phyloP scores from a whole-genome alignment of 768 basidiomycete species.

The Kwoniella pini region DNA sequence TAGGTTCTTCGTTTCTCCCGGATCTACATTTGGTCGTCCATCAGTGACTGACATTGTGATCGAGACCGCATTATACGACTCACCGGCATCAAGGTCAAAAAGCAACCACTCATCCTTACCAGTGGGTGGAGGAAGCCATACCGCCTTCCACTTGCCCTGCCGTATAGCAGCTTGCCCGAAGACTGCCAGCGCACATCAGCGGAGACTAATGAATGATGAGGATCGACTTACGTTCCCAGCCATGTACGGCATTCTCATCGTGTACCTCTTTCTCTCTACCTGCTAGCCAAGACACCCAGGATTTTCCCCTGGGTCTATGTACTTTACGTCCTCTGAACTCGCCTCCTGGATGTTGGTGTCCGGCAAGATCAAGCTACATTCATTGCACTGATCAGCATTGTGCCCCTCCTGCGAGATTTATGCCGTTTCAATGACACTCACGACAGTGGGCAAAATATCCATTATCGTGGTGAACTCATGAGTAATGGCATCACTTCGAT shows the following conservation, averaged over 20 bases:
- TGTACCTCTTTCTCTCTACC: slow-evolving; percentile 23
- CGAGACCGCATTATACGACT: not conserved
- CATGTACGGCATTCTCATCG: slow-evolving; percentile 38
- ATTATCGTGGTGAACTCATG: slow-evolving; percentile 50
- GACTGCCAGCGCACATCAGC: slow-evolving; percentile 10
- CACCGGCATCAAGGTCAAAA: slow-evolving; percentile 33
- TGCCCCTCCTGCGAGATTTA: not conserved
- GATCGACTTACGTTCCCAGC: slow-evolving; percentile 40
- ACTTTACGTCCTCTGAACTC: slow-evolving; percentile 36
- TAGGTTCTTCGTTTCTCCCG: slow-evolving; percentile 36
- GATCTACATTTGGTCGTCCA: slow-evolving; percentile 19
- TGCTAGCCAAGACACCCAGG: slow-evolving; percentile 31
- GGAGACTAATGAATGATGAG: not conserved
- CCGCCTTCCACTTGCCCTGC: slow-evolving; percentile 45
- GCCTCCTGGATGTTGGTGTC: slow-evolving; percentile 30
- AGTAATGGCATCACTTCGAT: slow-evolving; percentile 1
- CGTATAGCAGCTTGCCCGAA: slow-evolving; percentile 46
- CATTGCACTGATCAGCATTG: not conserved
- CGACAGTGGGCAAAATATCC: slow-evolving; percentile 47
- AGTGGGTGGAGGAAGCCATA: slow-evolving; percentile 39
- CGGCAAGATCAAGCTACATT: slow-evolving; percentile 26
- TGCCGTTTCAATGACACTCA: not conserved
- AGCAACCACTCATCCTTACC: slow-evolving; percentile 42
- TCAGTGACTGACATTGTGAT: not conserved
- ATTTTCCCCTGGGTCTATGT: slow-evolving; percentile 34